Conservation (phyloP, 75 land plant species). For the Gnetum montanum region DNA sequence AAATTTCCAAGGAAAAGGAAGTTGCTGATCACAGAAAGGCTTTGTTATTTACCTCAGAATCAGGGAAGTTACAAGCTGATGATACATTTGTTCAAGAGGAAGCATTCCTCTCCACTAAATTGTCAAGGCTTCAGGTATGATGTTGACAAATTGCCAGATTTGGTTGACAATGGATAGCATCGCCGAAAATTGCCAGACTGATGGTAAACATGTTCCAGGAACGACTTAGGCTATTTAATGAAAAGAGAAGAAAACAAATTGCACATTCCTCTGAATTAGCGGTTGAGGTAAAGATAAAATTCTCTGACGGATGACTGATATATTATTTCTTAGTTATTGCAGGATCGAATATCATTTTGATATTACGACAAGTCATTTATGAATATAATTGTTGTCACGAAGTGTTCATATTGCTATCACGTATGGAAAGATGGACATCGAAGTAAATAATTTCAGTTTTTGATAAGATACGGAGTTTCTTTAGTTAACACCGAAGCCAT, state of each 20-base stretch:
- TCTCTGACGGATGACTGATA: too few species aligned
- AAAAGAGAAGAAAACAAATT: neutral
- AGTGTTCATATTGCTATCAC: too few species aligned
- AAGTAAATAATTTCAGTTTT: too few species aligned
- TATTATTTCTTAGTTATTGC: too few species aligned
- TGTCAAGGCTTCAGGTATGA: conserved; percentile 4
- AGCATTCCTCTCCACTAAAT: neutral
- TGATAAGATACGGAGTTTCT: too few species aligned
- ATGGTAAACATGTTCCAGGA: too few species aligned
- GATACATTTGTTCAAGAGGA: neutral
- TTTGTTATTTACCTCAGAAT: neutral
- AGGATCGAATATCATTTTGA: too few species aligned
- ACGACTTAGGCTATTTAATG: neutral
- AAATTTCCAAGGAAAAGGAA: conserved; percentile 4
- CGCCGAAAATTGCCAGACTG: too few species aligned
- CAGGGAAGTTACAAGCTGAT: neutral
- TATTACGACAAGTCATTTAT: too few species aligned
- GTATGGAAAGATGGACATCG: too few species aligned
- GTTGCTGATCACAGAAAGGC: neutral
- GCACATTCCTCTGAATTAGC: conserved; percentile 4
- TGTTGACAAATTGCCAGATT: neutral
- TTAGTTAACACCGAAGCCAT: too few species aligned
- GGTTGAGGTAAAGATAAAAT: conserved; percentile 7
- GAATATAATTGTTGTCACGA: too few species aligned
- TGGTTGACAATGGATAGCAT: neutral